phyloP scores from a whole-genome alignment of 441 rosid genomes.

The Mallotus repandus region DNA sequence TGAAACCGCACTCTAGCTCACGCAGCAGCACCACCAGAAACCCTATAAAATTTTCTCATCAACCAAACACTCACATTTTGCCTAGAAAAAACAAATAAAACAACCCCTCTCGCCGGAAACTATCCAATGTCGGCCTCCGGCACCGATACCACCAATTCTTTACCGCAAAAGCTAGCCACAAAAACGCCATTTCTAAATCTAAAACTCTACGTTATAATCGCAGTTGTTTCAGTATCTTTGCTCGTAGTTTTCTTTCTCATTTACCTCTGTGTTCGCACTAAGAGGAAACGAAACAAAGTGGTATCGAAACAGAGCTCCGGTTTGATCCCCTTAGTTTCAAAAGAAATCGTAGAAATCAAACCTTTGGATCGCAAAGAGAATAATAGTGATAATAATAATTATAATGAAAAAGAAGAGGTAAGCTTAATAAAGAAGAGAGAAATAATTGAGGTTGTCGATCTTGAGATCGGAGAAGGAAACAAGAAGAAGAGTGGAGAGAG shows the following conservation, averaged over 20 bases:
- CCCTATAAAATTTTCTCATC: background rate
- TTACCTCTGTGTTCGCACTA: constrained; percentile 54
- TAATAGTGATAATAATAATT: too few species aligned
- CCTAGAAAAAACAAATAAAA: background rate
- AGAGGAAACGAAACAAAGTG: constrained; percentile 46
- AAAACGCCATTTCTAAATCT: constrained; percentile 51
- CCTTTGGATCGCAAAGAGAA: constrained; percentile 33
- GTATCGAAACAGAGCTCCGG: constrained; percentile 67
- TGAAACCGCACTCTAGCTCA: constrained; percentile 3
- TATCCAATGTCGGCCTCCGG: constrained; percentile 47
- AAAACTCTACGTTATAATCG: constrained; percentile 57
- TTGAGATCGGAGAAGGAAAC: constrained; percentile 6
- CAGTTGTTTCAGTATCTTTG: constrained; percentile 37
- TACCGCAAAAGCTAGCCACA: constrained; percentile 37
- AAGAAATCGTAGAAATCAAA: constrained; percentile 65
- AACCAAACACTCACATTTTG: constrained; percentile 24
- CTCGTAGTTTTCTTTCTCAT: constrained; percentile 39
- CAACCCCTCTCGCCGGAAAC: constrained; percentile 17
- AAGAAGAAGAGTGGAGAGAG: constrained; percentile 32
- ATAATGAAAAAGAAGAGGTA: constrained; percentile 2
- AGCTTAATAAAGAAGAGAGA: constrained; percentile 25
- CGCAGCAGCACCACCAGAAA: too few species aligned
- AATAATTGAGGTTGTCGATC: constrained; percentile 18
- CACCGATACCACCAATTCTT: constrained; percentile 9
- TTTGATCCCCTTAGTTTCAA: constrained; percentile 65